Evolutionary conservation across 768 basidiomycete species (phyloP).

Genomic region (Auricularia cornea): DNA sequence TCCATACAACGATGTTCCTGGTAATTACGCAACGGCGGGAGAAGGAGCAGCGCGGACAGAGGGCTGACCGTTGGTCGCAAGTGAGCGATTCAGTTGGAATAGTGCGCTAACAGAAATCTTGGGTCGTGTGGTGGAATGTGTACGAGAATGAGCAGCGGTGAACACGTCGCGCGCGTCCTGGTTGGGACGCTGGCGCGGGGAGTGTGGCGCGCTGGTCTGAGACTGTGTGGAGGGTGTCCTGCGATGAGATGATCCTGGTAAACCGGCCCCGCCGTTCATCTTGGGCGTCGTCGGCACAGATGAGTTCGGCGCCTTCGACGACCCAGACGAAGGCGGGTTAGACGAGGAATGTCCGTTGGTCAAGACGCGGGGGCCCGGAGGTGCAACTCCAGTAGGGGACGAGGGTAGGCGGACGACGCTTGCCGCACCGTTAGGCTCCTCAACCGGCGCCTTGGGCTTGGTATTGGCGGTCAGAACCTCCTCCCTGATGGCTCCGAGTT

Average conservation of each 20-base stretch:
- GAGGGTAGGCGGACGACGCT: not conserved
- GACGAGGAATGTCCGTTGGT: too few relatives aligned
- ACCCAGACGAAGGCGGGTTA: too few relatives aligned
- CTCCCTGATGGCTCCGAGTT: not conserved
- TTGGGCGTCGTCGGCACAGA: not conserved
- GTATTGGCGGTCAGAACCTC: not conserved
- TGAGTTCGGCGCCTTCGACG: not conserved
- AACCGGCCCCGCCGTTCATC: not conserved
- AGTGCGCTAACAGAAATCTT: constrained; percentile 1
- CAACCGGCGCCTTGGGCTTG: not conserved
- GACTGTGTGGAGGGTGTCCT: not conserved
- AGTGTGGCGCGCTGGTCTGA: not conserved
- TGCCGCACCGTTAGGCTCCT: not conserved
- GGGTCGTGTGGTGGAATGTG: not conserved
- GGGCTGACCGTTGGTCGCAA: not conserved
- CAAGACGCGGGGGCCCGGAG: not conserved
- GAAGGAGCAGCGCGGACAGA: not conserved
- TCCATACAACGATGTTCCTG: not conserved
- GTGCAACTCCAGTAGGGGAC: not conserved
- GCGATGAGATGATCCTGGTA: not conserved
- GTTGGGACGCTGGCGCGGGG: not conserved
- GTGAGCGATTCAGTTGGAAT: not conserved
- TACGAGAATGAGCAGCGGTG: not conserved
- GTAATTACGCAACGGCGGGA: not conserved
- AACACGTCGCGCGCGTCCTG: not conserved